phyloP scores from a whole-genome alignment of 2,329 filamentous ascomycete genomes.

The Fusarium pilosicola region DNA sequence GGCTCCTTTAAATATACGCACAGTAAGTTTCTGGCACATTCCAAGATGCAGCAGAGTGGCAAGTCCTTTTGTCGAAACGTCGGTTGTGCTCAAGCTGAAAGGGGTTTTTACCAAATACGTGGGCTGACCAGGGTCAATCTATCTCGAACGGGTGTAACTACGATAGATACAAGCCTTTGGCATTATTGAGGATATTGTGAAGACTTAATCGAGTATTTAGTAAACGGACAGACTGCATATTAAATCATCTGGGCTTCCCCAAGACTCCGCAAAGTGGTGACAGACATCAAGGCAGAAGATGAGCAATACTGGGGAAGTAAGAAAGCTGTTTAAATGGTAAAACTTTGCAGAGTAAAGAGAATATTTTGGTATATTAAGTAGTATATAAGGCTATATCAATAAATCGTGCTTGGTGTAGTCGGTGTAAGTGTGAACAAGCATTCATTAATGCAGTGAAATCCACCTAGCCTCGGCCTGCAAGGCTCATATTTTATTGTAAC shows the following conservation, averaged over 20 bases:
- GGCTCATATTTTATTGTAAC: constrained; percentile 31
- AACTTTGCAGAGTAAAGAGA: not conserved
- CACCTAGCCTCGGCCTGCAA: not conserved
- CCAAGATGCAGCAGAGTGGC: not conserved
- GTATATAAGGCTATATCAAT: not conserved
- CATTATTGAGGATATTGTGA: not conserved
- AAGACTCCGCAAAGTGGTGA: not conserved
- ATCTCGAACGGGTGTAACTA: not conserved
- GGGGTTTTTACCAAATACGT: not conserved
- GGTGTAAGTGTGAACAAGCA: not conserved
- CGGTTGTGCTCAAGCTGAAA: not conserved
- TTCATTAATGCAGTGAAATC: not conserved
- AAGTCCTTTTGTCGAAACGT: not conserved
- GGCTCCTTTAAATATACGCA: not conserved
- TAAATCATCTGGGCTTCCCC: too few relatives aligned
- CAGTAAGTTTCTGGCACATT: not conserved
- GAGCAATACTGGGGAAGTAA: too few relatives aligned
- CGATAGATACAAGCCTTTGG: too few relatives aligned
- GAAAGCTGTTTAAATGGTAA: too few relatives aligned
- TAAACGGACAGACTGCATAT: not conserved
- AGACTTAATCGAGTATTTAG: not conserved
- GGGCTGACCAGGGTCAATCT: not conserved
- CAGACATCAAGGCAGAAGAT: not conserved
- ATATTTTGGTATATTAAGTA: not conserved
- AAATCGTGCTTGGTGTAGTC: not conserved